A percentile compares a stretch with the other conserved stretches of the same genome.
Conservation (phyloP, 2,329 filamentous ascomycete genomes). For the Cladosporium sp. region DNA sequence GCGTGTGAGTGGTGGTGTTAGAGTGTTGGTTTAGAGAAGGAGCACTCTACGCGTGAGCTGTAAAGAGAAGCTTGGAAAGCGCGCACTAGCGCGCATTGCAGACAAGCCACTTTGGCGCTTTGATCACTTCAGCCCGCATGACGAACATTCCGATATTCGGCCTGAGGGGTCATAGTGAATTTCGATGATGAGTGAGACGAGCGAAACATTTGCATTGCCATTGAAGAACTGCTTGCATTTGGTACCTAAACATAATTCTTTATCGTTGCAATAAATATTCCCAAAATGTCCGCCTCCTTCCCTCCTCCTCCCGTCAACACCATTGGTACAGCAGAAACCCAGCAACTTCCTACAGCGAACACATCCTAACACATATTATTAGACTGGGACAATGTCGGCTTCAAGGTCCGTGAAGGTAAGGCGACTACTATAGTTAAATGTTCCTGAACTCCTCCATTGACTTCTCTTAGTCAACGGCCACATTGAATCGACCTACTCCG, state of each 20-base stretch:
- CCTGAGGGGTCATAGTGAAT: slow-evolving; percentile 6
- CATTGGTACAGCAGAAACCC: slow-evolving; percentile 57
- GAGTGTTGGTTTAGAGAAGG: background rate
- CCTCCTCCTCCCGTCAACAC: slow-evolving; percentile 76
- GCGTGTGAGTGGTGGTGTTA: slow-evolving; percentile 2
- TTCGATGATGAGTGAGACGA: background rate
- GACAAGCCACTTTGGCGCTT: background rate
- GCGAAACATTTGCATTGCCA: background rate
- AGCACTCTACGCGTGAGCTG: background rate
- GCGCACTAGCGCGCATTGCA: background rate
- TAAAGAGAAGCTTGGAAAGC: background rate
- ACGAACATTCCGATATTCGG: slow-evolving; percentile 2
- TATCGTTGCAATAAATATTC: background rate
- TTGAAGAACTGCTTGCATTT: background rate
- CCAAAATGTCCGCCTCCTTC: slow-evolving; percentile 51
- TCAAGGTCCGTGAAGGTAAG: slow-evolving; percentile 84
- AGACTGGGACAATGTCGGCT: slow-evolving; percentile 92
- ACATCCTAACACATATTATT: background rate
- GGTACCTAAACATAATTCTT: background rate
- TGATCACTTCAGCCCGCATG: background rate
- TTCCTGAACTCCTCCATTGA: background rate
- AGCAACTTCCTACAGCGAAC: background rate
- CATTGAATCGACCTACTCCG: slow-evolving; percentile 82
- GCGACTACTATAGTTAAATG: background rate
- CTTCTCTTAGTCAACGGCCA: slow-evolving; percentile 79